These are phyloP conservation scores for Pleurotus citrinopileatus DNA, from an alignment of 768 basidiomycete genomes.

Conservation along the genomic window DNA sequence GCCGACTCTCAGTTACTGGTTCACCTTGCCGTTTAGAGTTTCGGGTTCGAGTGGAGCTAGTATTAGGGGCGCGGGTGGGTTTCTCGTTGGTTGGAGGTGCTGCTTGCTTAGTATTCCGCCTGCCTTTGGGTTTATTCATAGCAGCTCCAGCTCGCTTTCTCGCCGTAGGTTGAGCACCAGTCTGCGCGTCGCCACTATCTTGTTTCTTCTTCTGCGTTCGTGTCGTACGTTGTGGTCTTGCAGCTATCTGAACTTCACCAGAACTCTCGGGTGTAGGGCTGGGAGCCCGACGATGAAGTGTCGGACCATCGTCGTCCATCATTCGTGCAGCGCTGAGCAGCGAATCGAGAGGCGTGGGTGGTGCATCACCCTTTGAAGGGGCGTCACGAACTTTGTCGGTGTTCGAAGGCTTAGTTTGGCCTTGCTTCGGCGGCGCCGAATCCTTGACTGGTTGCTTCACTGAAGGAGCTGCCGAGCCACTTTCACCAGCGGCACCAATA, in stretches of 20 bases:
- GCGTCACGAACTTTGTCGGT: not conserved
- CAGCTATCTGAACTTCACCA: constrained; percentile 4
- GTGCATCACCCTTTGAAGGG: constrained; percentile 2
- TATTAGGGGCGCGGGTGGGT: not conserved
- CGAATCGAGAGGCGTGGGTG: constrained; percentile 50
- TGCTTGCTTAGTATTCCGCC: not conserved
- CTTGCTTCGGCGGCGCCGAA: not conserved
- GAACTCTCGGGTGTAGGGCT: not conserved
- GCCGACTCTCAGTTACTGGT: not conserved
- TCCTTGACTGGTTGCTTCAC: not conserved
- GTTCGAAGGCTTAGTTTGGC: not conserved
- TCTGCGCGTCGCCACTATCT: not conserved
- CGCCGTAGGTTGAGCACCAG: not conserved
- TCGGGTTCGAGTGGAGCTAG: not conserved
- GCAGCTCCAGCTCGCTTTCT: constrained; percentile 9
- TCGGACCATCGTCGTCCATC: constrained; percentile 37
- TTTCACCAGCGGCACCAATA: not conserved
- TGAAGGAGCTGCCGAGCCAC: not conserved
- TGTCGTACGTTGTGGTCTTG: not conserved
- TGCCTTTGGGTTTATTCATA: not conserved
- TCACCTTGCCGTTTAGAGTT: not conserved
- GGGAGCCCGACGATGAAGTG: constrained; percentile 1
- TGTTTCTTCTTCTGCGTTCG: constrained; percentile 4
- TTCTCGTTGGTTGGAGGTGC: not conserved
- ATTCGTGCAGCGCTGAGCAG: constrained; percentile 57